Evolutionary conservation across 345 rosid genomes (phyloP).

Genomic region (Sonneratia caseolaris): DNA sequence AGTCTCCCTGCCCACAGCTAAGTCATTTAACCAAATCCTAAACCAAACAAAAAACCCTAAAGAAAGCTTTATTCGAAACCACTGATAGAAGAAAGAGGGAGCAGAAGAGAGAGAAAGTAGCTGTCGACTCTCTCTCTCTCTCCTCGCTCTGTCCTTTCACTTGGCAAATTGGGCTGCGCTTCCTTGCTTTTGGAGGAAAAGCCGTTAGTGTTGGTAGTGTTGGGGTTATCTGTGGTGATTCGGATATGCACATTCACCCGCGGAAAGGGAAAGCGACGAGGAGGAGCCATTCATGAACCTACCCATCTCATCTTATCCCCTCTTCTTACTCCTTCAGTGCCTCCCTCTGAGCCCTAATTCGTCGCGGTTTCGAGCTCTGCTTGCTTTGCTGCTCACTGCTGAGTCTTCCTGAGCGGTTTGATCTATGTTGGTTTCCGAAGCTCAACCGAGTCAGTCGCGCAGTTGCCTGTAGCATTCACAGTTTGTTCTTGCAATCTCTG

Average conservation of each 20-base stretch:
- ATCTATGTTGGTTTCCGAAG: neutral
- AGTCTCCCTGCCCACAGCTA: no score
- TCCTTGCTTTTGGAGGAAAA: neutral
- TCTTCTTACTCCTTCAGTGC: neutral
- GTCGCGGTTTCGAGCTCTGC: constrained; percentile 8
- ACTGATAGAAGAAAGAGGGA: neutral
- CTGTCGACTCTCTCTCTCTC: constrained; percentile 1
- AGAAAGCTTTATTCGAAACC: no score
- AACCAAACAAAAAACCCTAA: no score
- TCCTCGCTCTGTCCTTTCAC: neutral
- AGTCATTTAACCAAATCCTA: no score
- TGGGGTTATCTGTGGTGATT: neutral
- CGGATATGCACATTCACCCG: neutral
- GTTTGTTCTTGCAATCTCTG: neutral
- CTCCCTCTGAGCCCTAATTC: neutral
- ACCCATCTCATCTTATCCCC: neutral
- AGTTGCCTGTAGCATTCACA: neutral
- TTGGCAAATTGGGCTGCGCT: neutral
- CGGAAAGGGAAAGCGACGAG: neutral
- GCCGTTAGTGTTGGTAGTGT: neutral
- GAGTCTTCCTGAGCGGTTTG: neutral
- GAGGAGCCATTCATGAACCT: neutral
- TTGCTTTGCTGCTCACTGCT: neutral
- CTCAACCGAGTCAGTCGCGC: neutral
- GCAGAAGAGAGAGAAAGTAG: neutral